These are phyloP conservation scores for Blastocystis sp. DNA, from an alignment of 352 stramenopile species.

Conservation along the genomic window DNA sequence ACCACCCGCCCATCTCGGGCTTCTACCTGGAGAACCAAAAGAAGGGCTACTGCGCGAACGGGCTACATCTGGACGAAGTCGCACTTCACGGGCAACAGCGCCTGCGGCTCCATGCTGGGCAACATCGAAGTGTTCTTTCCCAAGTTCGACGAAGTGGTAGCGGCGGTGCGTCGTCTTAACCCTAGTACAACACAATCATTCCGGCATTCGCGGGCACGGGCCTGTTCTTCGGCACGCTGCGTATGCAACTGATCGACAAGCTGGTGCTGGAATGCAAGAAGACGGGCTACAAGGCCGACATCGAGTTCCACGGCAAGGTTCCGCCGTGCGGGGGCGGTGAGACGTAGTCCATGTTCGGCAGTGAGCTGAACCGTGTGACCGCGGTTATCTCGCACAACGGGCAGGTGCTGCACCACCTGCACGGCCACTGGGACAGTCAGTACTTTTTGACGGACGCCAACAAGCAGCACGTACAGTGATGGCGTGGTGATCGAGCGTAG, in stretches of 20 bases:
- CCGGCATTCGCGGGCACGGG: constrained; percentile 31
- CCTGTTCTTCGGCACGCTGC: constrained; percentile 44
- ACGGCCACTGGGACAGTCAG: constrained; percentile 33
- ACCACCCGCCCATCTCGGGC: constrained; percentile 46
- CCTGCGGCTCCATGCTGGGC: constrained; percentile 32
- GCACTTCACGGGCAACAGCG: constrained; percentile 59
- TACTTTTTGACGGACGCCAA: constrained; percentile 28
- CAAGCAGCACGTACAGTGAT: background rate
- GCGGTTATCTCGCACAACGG: constrained; percentile 27
- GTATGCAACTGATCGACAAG: constrained; percentile 57
- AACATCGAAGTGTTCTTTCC: constrained; percentile 41
- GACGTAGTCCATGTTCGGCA: constrained; percentile 28
- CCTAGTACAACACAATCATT: constrained; percentile 54
- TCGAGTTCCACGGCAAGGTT: constrained; percentile 62
- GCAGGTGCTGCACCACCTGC: constrained; percentile 1
- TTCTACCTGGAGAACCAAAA: constrained; percentile 63
- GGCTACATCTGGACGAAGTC: constrained; percentile 66
- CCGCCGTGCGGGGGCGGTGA: background rate
- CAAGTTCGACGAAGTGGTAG: constrained; percentile 44
- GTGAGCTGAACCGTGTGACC: constrained; percentile 47
- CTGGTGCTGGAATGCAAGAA: constrained; percentile 2
- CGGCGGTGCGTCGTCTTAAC: background rate
- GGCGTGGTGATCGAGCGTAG: background rate
- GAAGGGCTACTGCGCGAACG: constrained; percentile 45
- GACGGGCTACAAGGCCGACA: constrained; percentile 47